These are phyloP conservation scores for Sanguinoderma infundibulare DNA, from an alignment of 1,284 basidiomycete species.

Conservation along the genomic window DNA sequence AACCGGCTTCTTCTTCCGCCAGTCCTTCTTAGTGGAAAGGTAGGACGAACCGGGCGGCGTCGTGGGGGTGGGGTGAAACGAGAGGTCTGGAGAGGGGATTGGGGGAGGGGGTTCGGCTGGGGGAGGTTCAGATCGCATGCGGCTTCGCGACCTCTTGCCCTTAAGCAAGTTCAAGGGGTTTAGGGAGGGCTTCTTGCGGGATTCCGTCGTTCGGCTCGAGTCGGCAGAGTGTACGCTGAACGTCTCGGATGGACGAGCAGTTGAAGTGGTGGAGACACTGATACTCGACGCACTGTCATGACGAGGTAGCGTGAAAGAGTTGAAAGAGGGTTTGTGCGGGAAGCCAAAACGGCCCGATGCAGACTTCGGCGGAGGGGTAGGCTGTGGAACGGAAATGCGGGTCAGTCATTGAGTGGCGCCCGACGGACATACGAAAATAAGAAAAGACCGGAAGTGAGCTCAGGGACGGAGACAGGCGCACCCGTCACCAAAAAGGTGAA, in stretches of 20 bases:
- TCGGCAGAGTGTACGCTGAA: slow-evolving; percentile 27
- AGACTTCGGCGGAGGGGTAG: slow-evolving; percentile 32
- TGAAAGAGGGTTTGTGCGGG: slow-evolving; percentile 29
- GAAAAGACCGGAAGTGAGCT: not conserved
- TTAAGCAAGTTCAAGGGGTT: slow-evolving; percentile 35
- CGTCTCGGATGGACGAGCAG: slow-evolving; percentile 29
- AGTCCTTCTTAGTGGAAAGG: slow-evolving; percentile 24
- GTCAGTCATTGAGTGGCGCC: not conserved
- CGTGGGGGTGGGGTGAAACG: slow-evolving; percentile 38
- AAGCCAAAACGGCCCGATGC: slow-evolving; percentile 26
- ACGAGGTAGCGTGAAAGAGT: slow-evolving; percentile 29
- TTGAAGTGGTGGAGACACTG: slow-evolving; percentile 22
- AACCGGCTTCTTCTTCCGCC: slow-evolving; percentile 32
- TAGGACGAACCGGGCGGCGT: slow-evolving; percentile 39
- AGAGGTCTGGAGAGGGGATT: slow-evolving; percentile 29
- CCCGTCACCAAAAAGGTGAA: too few relatives aligned
- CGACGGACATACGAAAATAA: not conserved
- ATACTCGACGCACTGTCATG: slow-evolving; percentile 30
- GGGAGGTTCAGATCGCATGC: slow-evolving; percentile 31
- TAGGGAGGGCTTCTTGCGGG: slow-evolving; percentile 28
- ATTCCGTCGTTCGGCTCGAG: slow-evolving; percentile 23
- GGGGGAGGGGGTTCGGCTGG: slow-evolving; percentile 24
- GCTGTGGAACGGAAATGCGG: slow-evolving; percentile 14
- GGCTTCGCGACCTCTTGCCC: slow-evolving; percentile 36
- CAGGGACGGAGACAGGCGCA: not conserved